Evolutionary conservation across 768 basidiomycete species (phyloP).

Genomic region (Leccinum obscurum): DNA sequence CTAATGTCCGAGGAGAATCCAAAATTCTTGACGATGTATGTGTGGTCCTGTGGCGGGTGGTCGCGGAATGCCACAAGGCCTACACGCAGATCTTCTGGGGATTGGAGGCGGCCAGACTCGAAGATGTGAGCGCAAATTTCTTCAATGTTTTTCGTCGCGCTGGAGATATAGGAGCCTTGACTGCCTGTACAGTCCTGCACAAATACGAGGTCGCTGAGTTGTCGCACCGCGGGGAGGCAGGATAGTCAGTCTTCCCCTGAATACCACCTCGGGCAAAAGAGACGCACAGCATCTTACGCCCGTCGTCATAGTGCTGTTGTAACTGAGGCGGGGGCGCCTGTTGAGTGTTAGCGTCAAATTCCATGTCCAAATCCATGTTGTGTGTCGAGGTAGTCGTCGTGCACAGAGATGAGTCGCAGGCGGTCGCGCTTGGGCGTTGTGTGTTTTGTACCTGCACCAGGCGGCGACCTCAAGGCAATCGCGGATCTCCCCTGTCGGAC

Average conservation of each 20-base stretch:
- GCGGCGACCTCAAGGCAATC: slow-evolving; percentile 37
- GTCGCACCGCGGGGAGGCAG: not conserved
- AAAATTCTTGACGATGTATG: slow-evolving; percentile 91
- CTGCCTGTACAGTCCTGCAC: slow-evolving; percentile 95
- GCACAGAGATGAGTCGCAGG: slow-evolving; percentile 17
- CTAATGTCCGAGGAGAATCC: slow-evolving; percentile 92
- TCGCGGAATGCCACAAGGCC: slow-evolving; percentile 95
- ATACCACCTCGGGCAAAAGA: slow-evolving; percentile 4
- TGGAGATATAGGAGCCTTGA: slow-evolving; percentile 88
- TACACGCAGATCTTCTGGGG: slow-evolving; percentile 83
- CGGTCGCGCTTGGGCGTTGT: slow-evolving; percentile 10
- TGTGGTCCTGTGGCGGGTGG: slow-evolving; percentile 96
- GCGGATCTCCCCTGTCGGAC: slow-evolving; percentile 37
- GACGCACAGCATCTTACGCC: slow-evolving; percentile 76
- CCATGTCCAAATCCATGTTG: slow-evolving; percentile 82
- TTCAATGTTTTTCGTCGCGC: slow-evolving; percentile 95
- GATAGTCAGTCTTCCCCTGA: slow-evolving; percentile 20
- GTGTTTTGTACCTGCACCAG: slow-evolving; percentile 26
- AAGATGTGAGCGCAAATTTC: slow-evolving; percentile 93
- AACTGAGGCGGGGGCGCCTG: slow-evolving; percentile 35
- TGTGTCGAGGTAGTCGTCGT: slow-evolving; percentile 11
- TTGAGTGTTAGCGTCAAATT: slow-evolving; percentile 48
- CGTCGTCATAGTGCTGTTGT: slow-evolving; percentile 38
- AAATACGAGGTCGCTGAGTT: slow-evolving; percentile 83
- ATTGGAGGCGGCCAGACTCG: slow-evolving; percentile 89